Percentiles rank a stretch among this genome's conserved stretches.
Evolutionary conservation across 2,329 filamentous ascomycete species (phyloP).

Genomic region (Blastomyces parvus): DNA sequence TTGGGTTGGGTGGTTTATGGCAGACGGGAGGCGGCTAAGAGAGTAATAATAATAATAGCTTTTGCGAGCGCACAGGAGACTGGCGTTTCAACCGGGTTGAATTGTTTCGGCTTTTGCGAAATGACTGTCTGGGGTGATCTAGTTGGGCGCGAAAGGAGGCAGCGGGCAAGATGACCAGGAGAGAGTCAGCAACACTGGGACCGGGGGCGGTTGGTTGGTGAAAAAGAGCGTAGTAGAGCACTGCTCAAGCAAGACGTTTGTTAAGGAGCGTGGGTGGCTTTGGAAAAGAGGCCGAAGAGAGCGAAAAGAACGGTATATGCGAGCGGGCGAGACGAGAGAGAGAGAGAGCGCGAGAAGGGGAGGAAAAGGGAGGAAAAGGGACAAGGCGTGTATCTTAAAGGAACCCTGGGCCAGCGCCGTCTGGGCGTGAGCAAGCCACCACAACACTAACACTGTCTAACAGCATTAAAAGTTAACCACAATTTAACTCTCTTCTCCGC

Average conservation of each 20-base stretch:
- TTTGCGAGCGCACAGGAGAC: not conserved
- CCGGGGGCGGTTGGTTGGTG: not conserved
- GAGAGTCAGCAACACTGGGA: not conserved
- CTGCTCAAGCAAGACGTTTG: not conserved
- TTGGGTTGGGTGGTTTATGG: not conserved
- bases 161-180: conserved; percentile 2
- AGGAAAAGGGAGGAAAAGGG: conserved; percentile 6
- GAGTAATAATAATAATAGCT: not conserved
- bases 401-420: too few species aligned
- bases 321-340: conserved; percentile 14
- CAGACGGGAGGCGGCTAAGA: not conserved
- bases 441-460: not conserved
- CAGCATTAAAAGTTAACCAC: not conserved
- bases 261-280: conserved; percentile 23
- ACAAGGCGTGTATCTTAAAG: too few species aligned
- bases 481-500: not conserved
- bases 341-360: conserved; percentile 11
- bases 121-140: not conserved
- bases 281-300: conserved; percentile 12
- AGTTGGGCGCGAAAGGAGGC: not conserved
- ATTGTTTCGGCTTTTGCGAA: not conserved
- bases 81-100: not conserved
- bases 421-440: not conserved
- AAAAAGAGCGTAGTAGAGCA: conserved; percentile 5
- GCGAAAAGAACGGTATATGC: conserved; percentile 16